Percentiles rank a stretch among this genome's conserved stretches.
These are phyloP conservation scores for Pachyrhizus erosus DNA, from an alignment of 306 rosid species.

Conservation along the genomic window DNA sequence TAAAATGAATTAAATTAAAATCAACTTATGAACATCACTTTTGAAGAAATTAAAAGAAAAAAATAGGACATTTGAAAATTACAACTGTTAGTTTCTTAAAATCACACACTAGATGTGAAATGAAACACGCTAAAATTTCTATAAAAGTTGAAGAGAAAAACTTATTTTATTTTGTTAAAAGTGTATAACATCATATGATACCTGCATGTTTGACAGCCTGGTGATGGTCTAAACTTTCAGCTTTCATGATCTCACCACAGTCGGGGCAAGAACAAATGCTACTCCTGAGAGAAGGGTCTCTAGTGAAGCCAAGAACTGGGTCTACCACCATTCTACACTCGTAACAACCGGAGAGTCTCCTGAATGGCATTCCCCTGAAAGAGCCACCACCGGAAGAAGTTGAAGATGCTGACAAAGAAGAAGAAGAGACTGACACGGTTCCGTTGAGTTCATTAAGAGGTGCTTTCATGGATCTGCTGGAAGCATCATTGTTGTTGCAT, in stretches of 20 bases:
- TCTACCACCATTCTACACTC: constrained; percentile 98
- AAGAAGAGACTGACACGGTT: constrained; percentile 66
- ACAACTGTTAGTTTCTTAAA: background rate
- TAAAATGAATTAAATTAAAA: no score
- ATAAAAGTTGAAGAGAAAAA: background rate
- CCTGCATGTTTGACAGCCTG: constrained; percentile 94
- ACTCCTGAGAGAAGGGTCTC: constrained; percentile 83
- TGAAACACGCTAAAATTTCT: background rate
- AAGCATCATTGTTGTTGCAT: constrained; percentile 52
- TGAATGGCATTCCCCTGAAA: constrained; percentile 83
- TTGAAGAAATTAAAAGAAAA: background rate
- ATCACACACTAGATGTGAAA: background rate
- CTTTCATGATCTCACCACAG: constrained; percentile 90
- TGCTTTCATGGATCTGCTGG: constrained; percentile 79
- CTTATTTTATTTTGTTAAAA: background rate
- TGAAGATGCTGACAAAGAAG: constrained; percentile 70
- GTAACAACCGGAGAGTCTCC: constrained; percentile 92
- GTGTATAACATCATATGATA: constrained; percentile 17
- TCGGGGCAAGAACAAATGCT: constrained; percentile 87
- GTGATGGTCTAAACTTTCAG: constrained; percentile 84
- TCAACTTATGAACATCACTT: background rate
- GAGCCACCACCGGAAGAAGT: constrained; percentile 69
- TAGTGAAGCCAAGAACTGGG: constrained; percentile 82
- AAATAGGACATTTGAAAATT: background rate
- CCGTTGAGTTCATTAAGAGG: constrained; percentile 72